These are phyloP conservation scores for Rhynchospora pubera DNA, from an alignment of 176 grass and related monocot species.

Conservation along the genomic window DNA sequence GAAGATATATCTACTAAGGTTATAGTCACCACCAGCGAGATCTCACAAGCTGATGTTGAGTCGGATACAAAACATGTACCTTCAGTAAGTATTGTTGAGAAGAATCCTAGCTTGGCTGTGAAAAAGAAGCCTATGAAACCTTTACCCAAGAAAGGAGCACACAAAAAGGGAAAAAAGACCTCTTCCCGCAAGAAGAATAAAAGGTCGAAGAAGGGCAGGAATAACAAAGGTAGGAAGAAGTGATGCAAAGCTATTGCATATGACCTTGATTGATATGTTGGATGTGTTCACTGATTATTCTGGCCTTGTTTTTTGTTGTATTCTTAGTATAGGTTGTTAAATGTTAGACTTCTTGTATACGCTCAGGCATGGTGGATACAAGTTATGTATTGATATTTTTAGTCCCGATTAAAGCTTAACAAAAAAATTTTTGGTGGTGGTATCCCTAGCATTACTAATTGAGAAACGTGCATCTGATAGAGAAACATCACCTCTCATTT, in stretches of 20 bases:
- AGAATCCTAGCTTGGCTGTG: slow-evolving; percentile 22
- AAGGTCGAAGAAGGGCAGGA: slow-evolving; percentile 31
- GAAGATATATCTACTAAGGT: slow-evolving; percentile 60
- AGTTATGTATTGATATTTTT: background rate
- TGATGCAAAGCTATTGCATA: background rate
- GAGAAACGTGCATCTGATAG: background rate
- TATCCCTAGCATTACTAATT: background rate
- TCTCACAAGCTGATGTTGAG: slow-evolving; percentile 36
- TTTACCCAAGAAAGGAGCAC: slow-evolving; percentile 26
- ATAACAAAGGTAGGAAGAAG: slow-evolving; percentile 48
- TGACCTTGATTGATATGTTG: background rate
- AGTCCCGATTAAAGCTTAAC: background rate
- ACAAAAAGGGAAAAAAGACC: slow-evolving; percentile 43
- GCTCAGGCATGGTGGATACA: background rate
- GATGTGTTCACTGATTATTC: background rate
- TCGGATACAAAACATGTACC: slow-evolving; percentile 4
- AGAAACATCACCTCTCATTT: too few relatives aligned
- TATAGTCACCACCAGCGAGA: slow-evolving; percentile 66
- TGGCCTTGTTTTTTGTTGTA: background rate
- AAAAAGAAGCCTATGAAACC: slow-evolving; percentile 68
- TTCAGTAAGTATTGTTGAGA: slow-evolving; percentile 11
- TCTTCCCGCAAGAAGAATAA: slow-evolving; percentile 35
- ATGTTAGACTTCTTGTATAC: background rate
- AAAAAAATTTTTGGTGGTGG: background rate
- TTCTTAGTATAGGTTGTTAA: background rate